Evolutionary conservation across 2,329 filamentous ascomycete species (phyloP), one percentile per base, ranked within the genome.

Genomic region (Trichophyton rubrum): DNA sequence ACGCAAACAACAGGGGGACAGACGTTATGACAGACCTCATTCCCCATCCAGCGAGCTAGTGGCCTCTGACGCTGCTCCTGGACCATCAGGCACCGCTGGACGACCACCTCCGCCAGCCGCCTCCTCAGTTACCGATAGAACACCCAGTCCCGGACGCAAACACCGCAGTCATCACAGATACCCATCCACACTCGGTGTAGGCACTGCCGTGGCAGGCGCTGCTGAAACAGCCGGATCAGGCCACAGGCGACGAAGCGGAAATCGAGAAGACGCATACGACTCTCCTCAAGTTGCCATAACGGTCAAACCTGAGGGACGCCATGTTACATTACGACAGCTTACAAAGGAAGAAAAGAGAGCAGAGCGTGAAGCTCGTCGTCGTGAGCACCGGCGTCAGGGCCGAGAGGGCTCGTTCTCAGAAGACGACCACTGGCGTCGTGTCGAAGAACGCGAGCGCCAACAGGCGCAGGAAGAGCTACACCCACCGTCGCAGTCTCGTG

Each of bases 261-360:
- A 68, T 38, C 69, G 73, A 45, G 74, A 77, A 51, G 75, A 75
- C 53, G 76, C 77, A 62, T 72, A 78, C 33, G 76, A 75, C 24
- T 82, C 49, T 33, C 82, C 82, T n/a, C 82, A 82, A 1, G 81
- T 85, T 55, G 83, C 80, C 33, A 79, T 86, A 60, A 84, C 85
- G 69, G 79, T 86, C 47, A 84, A 84, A 67, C 83, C 85, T 78
- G 82, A 85, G 64, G 82, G 82, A 24, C 78, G 82, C 6, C 81
- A 84, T 66, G 82, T 86, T 40, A 86, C 84, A 1, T 75, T 86
- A 6, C 77, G 83, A 30, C 75, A 82, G 11, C 72, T 86, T 27
- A 83, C 81, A 9, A 81, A 84, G 66, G 79, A 84, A 71, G 83
- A 85, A 74, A 82, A 82, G 13, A 81, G 80, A 8, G 82, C 81